Evolutionary conservation across 208 protist genomes (phyloP).

Genomic region (Willaertia magna): DNA sequence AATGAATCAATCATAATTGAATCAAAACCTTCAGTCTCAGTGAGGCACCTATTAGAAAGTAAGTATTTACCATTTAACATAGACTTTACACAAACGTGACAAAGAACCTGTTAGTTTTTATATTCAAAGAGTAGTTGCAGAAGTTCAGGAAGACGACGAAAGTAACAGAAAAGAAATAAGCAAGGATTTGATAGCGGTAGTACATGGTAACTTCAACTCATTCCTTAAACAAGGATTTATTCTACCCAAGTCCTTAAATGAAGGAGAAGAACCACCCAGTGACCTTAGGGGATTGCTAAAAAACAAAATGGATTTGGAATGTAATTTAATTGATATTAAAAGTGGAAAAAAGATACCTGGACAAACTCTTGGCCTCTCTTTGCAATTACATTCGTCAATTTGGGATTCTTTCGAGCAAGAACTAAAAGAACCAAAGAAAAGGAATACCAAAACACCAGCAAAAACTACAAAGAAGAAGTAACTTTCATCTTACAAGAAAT

Average conservation of each 20-base stretch:
- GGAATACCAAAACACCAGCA: no score
- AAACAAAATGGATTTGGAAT: not conserved
- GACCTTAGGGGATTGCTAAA: not conserved
- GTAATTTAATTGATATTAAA: not conserved
- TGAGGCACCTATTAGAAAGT: not conserved
- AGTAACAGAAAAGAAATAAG: not conserved
- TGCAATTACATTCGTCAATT: not conserved
- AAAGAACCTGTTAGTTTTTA: not conserved
- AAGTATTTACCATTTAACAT: no score
- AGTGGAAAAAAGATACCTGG: not conserved
- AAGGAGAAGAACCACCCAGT: not conserved
- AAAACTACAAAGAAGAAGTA: no score
- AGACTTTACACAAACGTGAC: no score
- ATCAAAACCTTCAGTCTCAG: not conserved
- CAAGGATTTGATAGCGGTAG: not conserved
- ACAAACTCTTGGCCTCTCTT: not conserved
- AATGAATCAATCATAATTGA: not conserved
- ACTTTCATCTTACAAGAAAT: no score
- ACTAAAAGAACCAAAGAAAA: not conserved
- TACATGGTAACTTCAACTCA: not conserved
- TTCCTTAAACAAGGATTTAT: not conserved
- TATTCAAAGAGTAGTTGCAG: not conserved
- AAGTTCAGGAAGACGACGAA: not conserved
- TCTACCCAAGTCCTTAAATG: not conserved
- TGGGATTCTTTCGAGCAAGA: not conserved